A percentile compares a stretch with the other conserved stretches of the same genome.
phyloP scores from a whole-genome alignment of 305 asterid genomes.

The Solanum hybrid region DNA sequence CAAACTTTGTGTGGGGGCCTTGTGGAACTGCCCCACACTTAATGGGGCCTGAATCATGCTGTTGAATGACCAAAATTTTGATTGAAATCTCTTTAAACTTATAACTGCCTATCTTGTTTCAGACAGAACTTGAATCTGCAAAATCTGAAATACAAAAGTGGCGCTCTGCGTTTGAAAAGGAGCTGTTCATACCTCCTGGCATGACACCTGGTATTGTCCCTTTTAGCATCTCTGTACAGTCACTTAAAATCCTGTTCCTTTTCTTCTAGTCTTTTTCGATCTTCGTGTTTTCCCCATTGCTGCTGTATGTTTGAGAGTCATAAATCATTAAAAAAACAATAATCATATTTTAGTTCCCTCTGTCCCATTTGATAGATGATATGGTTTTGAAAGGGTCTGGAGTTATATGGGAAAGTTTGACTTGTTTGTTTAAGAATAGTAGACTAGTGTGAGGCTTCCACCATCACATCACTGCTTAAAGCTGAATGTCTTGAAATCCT shows the following conservation, averaged over 20 bases:
- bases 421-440: background rate
- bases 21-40: too few relatives aligned
- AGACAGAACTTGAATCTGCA: conserved; percentile 71
- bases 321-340: background rate
- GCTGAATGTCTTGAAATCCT: background rate
- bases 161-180: conserved; percentile 81
- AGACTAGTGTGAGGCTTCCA: background rate
- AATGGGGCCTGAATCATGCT: too few relatives aligned
- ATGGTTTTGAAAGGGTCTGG: background rate
- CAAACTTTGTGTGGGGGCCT: too few relatives aligned
- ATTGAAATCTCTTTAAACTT: too few relatives aligned
- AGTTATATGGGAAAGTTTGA: background rate
- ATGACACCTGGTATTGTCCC: conserved; percentile 53
- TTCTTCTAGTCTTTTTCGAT: background rate
- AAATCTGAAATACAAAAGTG: conserved; percentile 85
- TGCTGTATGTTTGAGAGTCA: background rate
- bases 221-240: background rate
- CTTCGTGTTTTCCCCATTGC: background rate
- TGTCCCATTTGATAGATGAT: background rate
- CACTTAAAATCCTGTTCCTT: background rate
- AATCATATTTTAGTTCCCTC: background rate
- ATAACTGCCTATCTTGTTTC: conserved; percentile 8
- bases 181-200: conserved; percentile 54
- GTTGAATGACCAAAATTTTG: too few relatives aligned
- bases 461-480: background rate